Conservation (phyloP, 768 basidiomycete genomes). For the Mrakia gelida region DNA sequence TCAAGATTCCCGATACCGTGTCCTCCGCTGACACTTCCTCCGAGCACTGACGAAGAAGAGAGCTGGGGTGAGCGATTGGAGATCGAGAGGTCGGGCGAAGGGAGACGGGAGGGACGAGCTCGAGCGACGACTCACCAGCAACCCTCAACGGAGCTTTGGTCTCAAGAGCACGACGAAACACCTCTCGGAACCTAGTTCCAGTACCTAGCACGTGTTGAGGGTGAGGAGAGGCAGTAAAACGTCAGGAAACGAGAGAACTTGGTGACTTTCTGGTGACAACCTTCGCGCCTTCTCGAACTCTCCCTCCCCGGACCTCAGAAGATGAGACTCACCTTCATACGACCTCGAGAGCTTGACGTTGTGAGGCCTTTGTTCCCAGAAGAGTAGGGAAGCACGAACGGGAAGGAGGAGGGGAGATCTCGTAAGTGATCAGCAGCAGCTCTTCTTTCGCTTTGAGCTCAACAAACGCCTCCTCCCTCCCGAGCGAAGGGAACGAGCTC, state of each 20-base stretch:
- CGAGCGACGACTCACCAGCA: background rate
- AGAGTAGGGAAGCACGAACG: background rate
- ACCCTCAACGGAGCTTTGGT: background rate
- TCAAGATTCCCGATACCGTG: background rate
- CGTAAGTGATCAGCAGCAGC: background rate
- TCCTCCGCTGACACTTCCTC: background rate
- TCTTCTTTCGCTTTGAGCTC: background rate
- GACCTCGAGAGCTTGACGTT: background rate
- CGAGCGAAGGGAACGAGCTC: background rate
- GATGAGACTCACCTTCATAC: background rate
- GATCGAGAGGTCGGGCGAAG: background rate
- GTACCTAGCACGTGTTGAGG: background rate
- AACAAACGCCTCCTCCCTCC: background rate
- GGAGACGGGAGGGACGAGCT: background rate
- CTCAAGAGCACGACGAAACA: background rate
- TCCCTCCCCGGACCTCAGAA: background rate
- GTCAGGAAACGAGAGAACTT: background rate
- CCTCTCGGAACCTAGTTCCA: background rate
- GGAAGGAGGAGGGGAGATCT: background rate
- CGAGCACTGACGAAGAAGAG: background rate
- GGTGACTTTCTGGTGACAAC: too few relatives aligned
- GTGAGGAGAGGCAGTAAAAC: background rate
- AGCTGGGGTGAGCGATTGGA: background rate
- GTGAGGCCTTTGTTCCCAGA: background rate
- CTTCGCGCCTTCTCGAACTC: too few relatives aligned